phyloP scores from a whole-genome alignment of 2,329 filamentous ascomycete species.

The Knoxdaviesia proteae region DNA sequence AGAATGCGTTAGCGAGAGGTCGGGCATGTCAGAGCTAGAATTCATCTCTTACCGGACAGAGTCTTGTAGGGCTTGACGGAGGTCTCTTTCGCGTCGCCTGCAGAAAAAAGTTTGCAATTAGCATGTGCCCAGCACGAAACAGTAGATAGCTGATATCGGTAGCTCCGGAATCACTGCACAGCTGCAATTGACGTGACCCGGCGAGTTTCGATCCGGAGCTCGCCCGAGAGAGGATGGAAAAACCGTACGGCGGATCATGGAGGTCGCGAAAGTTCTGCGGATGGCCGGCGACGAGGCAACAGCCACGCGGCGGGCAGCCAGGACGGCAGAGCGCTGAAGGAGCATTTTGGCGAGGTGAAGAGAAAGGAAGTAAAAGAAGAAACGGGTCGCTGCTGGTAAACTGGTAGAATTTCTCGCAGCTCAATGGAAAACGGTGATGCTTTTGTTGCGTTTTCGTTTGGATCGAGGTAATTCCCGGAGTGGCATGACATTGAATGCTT shows the following conservation, averaged over 20 bases:
- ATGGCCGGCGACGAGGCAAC: conserved; percentile 29
- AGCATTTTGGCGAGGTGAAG: conserved; percentile 26
- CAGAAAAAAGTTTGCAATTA: conserved; percentile 5
- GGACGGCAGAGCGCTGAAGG: conserved; percentile 39
- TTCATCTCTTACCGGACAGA: conserved; percentile 21
- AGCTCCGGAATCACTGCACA: background rate
- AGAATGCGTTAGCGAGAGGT: too few relatives aligned
- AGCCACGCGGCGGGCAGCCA: conserved; percentile 33
- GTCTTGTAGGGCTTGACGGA: conserved; percentile 24
- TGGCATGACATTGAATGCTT: too few relatives aligned
- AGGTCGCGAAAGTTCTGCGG: conserved; percentile 38
- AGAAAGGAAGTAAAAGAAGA: background rate
- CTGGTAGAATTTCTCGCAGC: background rate
- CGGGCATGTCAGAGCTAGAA: background rate
- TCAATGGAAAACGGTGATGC: too few relatives aligned
- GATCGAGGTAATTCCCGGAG: too few relatives aligned
- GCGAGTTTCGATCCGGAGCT: conserved; percentile 2
- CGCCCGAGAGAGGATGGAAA: conserved; percentile 6
- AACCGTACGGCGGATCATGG: conserved; percentile 36
- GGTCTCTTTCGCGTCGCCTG: conserved; percentile 19
- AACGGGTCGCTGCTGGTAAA: background rate
- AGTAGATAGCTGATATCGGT: too few relatives aligned
- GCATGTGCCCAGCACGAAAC: too few relatives aligned
- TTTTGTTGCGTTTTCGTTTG: too few relatives aligned
- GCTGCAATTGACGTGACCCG: conserved; percentile 12